phyloP scores from a whole-genome alignment of 306 rosid species.

The Castanea sativa region DNA sequence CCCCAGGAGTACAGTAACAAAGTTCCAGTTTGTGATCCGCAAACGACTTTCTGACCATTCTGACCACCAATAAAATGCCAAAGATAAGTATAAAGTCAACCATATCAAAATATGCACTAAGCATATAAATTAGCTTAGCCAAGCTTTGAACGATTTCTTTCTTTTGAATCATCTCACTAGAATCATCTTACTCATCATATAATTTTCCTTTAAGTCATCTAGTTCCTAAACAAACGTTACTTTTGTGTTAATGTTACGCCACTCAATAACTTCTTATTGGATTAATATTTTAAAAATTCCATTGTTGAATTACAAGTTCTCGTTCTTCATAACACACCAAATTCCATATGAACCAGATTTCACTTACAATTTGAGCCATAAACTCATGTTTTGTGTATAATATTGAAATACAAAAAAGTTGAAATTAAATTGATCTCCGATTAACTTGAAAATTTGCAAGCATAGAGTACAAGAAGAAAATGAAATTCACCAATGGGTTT shows the following conservation, averaged over 20 bases:
- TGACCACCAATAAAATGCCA: slow-evolving; percentile 22
- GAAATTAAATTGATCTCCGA: too few species aligned
- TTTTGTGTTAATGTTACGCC: not conserved
- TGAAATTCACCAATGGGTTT: too few species aligned
- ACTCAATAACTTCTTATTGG: too few species aligned
- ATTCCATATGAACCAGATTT: too few species aligned
- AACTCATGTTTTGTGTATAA: too few species aligned
- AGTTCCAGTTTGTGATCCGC: slow-evolving; percentile 79
- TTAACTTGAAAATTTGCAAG: too few species aligned
- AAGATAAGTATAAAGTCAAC: not conserved
- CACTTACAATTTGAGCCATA: too few species aligned
- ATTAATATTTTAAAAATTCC: too few species aligned
- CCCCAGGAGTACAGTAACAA: slow-evolving; percentile 88
- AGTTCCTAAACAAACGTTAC: not conserved
- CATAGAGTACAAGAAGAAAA: too few species aligned
- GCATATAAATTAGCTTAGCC: not conserved
- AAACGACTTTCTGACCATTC: slow-evolving; percentile 88
- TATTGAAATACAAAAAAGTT: too few species aligned
- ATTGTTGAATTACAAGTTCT: too few species aligned
- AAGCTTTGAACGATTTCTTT: not conserved
- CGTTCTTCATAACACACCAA: too few species aligned
- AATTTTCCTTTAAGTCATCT: not conserved
- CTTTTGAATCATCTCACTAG: not conserved
- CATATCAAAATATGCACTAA: not conserved
- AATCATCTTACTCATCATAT: not conserved